Percentiles rank a stretch among this genome's conserved stretches.
Evolutionary conservation across 192 early-diverging fungal genomes (phyloP).

Genomic region (Chytriomyces confervae): DNA sequence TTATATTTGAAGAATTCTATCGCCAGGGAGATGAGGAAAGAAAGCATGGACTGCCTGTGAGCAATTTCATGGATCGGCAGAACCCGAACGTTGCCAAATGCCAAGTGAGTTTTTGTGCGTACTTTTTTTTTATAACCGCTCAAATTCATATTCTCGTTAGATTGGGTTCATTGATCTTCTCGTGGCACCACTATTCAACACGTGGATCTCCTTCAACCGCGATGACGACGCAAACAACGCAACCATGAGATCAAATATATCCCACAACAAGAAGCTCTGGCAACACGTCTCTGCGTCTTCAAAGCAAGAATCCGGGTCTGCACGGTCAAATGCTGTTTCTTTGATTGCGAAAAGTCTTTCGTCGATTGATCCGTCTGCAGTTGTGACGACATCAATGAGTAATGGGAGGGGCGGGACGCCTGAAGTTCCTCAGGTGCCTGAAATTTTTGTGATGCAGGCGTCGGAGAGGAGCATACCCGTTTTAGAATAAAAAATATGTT

Average conservation of each 20-base stretch:
- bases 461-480: not conserved
- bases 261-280: constrained; percentile 18
- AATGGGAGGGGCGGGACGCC: not conserved
- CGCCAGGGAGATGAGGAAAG: constrained; percentile 59
- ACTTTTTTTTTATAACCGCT: not conserved
- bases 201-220: constrained; percentile 56
- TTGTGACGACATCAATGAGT: not conserved
- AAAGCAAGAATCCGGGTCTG: not conserved
- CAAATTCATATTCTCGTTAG: constrained; percentile 18
- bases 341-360: constrained; percentile 6
- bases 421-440: constrained; percentile 9
- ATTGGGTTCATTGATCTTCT: constrained; percentile 70
- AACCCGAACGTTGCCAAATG: constrained; percentile 61
- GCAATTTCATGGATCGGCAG: constrained; percentile 61
- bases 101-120: constrained; percentile 42
- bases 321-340: not conserved
- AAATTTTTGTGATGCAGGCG: constrained; percentile 15
- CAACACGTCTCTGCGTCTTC: not conserved
- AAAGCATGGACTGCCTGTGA: constrained; percentile 53
- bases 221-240: constrained; percentile 28
- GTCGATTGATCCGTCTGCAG: constrained; percentile 7
- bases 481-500: not conserved
- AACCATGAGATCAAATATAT: constrained; percentile 18
- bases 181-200: constrained; percentile 62
- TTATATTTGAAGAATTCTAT: constrained; percentile 36